Conservation (phyloP, 257 asterid species). For the Scutellaria galericulata region DNA sequence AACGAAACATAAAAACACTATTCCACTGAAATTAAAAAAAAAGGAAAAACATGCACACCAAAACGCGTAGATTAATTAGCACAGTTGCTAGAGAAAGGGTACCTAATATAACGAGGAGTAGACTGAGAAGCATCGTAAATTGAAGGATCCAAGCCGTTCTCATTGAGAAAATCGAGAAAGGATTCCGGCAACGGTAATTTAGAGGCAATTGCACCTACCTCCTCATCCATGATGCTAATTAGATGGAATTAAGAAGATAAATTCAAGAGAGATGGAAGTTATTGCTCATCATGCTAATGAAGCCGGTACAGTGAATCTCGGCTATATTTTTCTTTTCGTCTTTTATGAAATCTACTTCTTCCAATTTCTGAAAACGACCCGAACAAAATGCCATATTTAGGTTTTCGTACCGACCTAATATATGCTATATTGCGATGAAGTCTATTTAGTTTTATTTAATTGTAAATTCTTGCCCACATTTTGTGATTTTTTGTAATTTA, state of each 20-base stretch:
- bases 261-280: not conserved
- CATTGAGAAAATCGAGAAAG: conserved; percentile 68
- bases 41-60: not conserved
- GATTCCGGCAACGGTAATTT: conserved; percentile 68
- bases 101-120: conserved; percentile 91
- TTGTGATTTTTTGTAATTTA: too few relatives aligned
- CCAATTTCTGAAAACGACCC: not conserved
- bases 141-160: conserved; percentile 81
- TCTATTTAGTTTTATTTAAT: not conserved
- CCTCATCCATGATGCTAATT: conserved; percentile 40
- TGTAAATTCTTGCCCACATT: too few relatives aligned
- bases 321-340: not conserved
- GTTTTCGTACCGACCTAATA: not conserved
- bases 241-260: conserved; percentile 9
- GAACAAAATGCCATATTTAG: not conserved
- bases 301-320: not conserved
- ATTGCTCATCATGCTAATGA: not conserved
- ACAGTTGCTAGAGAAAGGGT: conserved; percentile 24
- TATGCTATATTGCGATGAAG: too few relatives aligned
- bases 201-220: conserved; percentile 35
- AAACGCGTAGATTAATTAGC: not conserved
- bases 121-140: conserved; percentile 63
- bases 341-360: not conserved
- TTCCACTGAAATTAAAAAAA: conserved; percentile 10
- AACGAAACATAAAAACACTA: not conserved